These are phyloP conservation scores for Talaromyces rugulosus DNA, from an alignment of 2,329 filamentous ascomycete species.

Conservation along the genomic window DNA sequence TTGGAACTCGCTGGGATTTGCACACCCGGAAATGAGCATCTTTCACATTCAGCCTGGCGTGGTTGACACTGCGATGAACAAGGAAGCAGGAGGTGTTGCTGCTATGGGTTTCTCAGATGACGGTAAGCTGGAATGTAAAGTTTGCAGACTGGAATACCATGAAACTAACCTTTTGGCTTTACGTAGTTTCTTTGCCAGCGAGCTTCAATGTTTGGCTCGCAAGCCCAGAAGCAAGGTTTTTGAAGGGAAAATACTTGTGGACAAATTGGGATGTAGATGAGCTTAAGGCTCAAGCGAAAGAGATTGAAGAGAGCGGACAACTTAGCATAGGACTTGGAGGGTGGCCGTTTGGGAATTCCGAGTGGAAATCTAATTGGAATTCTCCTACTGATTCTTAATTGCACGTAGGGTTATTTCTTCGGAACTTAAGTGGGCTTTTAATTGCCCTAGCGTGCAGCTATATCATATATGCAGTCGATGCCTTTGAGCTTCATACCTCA, in stretches of 20 bases:
- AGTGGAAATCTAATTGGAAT: neutral
- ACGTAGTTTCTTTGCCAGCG: slow-evolving; percentile 20
- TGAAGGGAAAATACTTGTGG: slow-evolving; percentile 36
- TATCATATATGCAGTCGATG: neutral
- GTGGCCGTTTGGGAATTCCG: slow-evolving; percentile 4
- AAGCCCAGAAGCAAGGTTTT: slow-evolving; percentile 34
- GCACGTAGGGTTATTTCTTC: too few relatives aligned
- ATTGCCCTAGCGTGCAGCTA: too few relatives aligned
- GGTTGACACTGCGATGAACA: slow-evolving; percentile 21
- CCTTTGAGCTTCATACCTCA: neutral
- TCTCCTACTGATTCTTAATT: neutral
- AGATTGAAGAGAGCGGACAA: slow-evolving; percentile 13
- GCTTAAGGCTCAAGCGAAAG: slow-evolving; percentile 21
- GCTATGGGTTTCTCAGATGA: slow-evolving; percentile 17
- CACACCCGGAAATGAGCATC: slow-evolving; percentile 24
- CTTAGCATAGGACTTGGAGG: slow-evolving; percentile 7
- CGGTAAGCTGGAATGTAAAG: slow-evolving; percentile 11
- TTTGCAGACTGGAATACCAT: neutral
- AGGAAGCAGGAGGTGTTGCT: slow-evolving; percentile 15
- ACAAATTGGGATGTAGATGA: slow-evolving; percentile 43
- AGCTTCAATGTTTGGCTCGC: slow-evolving; percentile 36
- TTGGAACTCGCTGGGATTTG: slow-evolving; percentile 22
- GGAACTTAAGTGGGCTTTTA: too few relatives aligned
- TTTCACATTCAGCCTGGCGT: slow-evolving; percentile 30
- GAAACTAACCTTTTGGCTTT: neutral